Base-by-base conservation (phyloP, 441 rosid genomes). In the Erodium texanum region DNA sequence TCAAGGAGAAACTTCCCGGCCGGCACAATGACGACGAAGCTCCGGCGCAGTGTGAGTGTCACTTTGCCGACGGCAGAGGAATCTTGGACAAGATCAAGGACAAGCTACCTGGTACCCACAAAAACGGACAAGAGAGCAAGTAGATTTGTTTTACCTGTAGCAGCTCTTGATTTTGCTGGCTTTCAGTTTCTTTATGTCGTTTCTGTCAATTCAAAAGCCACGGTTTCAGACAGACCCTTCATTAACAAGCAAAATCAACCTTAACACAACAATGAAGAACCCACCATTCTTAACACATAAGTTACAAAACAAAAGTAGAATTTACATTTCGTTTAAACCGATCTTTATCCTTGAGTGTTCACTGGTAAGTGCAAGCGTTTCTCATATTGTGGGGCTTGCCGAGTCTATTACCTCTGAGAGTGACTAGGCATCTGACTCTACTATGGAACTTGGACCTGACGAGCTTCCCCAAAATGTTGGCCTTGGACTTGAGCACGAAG, bases 381-480 rank as follows among this genome's bases (percentile, higher is more conserved):
- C 84, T 81, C 76, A 85, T 69, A 70, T 81, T 82, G 68, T 74
- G 82, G 22, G 82, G 81, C 77, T 79, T 81, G 70, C 92, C 90
- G 19, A 93, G 83, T 41, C 68, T 74, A 41, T 77, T 80, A 23
- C 89, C 89, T 66, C 80, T 73, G 1, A 93, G 73, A 66, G 85
- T 82, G 68, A 87, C 79, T 3, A 84, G 77, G 77, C 97, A 93
- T 34, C 84, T 78, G 68, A 89, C 70, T 58, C 56, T 74, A 12
- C 78, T 45, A 45, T 85, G 77, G 75, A 89, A 93, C 71, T 77
- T 86, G 66, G 92, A 87, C 73, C 79, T 80, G 14, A 89, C 94
- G 68, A 87, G 72, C 73, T 74, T 82, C 54, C 97, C 94, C 80
- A 86, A 48, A 74, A 92, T 85, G 82, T 86, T 84, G 9, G 96